Conservation (phyloP, 345 rosid genomes). For the Eucalyptus tenuipes region DNA sequence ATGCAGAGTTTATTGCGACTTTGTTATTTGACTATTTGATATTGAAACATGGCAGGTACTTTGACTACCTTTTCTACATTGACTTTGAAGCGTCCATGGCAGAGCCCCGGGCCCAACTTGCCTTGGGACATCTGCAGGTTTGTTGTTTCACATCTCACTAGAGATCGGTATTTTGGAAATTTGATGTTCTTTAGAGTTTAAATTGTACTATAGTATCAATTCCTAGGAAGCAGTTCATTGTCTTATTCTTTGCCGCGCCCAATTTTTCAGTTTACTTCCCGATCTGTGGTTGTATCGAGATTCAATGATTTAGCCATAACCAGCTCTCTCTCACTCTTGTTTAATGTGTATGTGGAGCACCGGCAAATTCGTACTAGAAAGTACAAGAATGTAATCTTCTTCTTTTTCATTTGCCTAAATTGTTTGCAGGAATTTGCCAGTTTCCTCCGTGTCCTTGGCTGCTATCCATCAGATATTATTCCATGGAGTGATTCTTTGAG, state of each 20-base stretch:
- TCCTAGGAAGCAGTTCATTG: background rate
- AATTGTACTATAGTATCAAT: background rate
- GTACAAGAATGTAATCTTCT: background rate
- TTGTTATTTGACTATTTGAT: background rate
- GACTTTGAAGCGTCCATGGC: constrained; percentile 99
- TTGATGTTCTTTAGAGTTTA: background rate
- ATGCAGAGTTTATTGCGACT: background rate
- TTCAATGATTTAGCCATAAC: background rate
- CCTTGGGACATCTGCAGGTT: constrained; percentile 81
- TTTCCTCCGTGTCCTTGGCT: constrained; percentile 77
- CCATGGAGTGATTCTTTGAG: background rate
- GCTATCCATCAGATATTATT: constrained; percentile 42
- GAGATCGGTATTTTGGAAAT: background rate
- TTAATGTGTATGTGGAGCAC: background rate
- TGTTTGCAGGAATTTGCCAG: constrained; percentile 57
- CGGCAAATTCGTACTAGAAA: background rate
- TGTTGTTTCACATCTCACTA: background rate
- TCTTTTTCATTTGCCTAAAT: background rate
- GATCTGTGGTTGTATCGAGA: background rate
- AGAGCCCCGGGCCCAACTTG: constrained; percentile 65
- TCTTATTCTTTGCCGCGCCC: background rate
- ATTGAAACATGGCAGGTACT: constrained; percentile 38
- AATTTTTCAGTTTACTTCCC: background rate
- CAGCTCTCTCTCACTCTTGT: background rate
- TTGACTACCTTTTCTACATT: constrained; percentile 80